Evolutionary conservation across 2,329 filamentous ascomycete genomes (phyloP), one percentile per base, ranked within the genome.

Genomic region (Neonectria sp.): DNA sequence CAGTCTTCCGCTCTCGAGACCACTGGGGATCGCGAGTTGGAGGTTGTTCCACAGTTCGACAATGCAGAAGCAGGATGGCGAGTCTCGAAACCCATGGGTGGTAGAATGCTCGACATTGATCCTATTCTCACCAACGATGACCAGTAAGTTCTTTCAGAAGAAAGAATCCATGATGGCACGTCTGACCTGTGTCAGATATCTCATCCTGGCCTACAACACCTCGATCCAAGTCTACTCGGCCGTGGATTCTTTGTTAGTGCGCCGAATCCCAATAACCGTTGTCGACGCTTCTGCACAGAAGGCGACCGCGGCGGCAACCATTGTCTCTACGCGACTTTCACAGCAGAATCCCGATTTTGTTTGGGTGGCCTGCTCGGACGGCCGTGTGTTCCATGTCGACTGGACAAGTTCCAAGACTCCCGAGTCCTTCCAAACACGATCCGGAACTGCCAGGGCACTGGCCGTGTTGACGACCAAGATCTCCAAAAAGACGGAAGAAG

Each of bases 181-280:
- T 51, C 72, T 76, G 48, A 77, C 58, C 43, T 65, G 12, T 40
- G 17, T 21, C 49, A 94, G 93, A 77, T 88, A 92, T 80, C 79
- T 98, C 45, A 90, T 98, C 64, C 80, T 97, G 63, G 89, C 92
- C 35, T 93, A 94, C 75, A 88, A 91, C 67, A 91, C 89, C 31
- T 91, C 92, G 11, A 85, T 98, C 60, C 92, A 95, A 78, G 87
- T 97, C 29, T 97, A 96, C 80, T 93, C 93, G 2, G 89, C 93
- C 33, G 85, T 89, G 70, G 95, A 94, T 61, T 98, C 96, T 2
- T 88, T 97, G 56, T 88, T 97, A 25, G 85, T 94, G 52, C 91
- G 94, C 72, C 89, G 90, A 63, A 91, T 98, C 55, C 83, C 88
- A 13, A 83, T 91, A 71, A 77, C 70, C 64, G 73, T 72, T 37